phyloP scores from a whole-genome alignment of 768 basidiomycete genomes.

The Xerocomellus dryophilus region DNA sequence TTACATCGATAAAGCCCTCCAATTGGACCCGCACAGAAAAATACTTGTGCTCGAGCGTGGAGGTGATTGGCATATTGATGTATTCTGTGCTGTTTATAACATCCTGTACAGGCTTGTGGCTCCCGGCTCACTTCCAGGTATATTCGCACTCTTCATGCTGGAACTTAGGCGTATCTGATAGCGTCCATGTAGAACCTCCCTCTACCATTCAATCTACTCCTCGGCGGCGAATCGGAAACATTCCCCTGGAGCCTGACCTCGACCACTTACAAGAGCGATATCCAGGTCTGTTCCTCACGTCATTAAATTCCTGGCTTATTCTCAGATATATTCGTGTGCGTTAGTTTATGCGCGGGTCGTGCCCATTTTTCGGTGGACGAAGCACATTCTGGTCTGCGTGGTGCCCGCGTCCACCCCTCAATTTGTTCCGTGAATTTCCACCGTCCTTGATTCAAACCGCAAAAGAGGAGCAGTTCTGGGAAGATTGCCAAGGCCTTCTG shows the following conservation, averaged over 20 bases:
- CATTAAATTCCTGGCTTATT: too few relatives aligned
- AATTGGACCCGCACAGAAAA: constrained; percentile 10
- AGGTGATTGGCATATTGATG: not conserved
- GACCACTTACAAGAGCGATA: constrained; percentile 1
- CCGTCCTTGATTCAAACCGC: constrained; percentile 2
- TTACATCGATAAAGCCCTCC: constrained; percentile 16
- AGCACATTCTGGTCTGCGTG: constrained; percentile 18
- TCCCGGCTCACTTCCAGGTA: constrained; percentile 12
- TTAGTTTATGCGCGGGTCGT: constrained; percentile 12
- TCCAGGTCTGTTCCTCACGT: not conserved
- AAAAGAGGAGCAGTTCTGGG: constrained; percentile 1
- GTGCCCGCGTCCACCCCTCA: constrained; percentile 12
- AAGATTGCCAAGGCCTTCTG: not conserved
- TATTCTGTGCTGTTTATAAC: not conserved
- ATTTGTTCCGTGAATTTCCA: constrained; percentile 17
- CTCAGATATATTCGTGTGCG: not conserved
- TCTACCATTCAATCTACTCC: constrained; percentile 4
- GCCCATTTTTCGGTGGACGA: constrained; percentile 19
- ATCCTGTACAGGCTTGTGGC: constrained; percentile 1
- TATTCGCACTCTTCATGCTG: too few relatives aligned
- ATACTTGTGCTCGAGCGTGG: constrained; percentile 20
- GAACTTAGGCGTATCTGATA: not conserved
- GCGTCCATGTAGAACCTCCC: not conserved
- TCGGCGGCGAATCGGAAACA: constrained; percentile 1
- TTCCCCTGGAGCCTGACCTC: constrained; percentile 6